Conservation (phyloP, 176 grass and related monocot species). For the Miscanthus lutarioriparius region DNA sequence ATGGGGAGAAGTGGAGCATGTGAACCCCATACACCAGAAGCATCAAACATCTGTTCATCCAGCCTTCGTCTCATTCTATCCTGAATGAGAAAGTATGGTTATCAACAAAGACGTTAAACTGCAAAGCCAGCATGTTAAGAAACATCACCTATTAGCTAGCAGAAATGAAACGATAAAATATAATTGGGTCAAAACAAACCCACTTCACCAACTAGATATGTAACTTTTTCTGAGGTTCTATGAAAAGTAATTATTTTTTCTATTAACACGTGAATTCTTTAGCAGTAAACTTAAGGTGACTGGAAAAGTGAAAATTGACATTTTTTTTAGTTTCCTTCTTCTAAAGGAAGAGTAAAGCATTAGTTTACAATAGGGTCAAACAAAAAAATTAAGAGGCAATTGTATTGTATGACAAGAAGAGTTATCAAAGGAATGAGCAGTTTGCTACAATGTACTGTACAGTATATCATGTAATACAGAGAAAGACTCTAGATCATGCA, state of each 20-base stretch:
- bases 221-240: background rate
- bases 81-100: constrained; percentile 28
- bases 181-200: background rate
- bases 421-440: background rate
- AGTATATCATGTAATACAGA: background rate
- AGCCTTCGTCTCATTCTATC: constrained; percentile 46
- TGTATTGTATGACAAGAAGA: background rate
- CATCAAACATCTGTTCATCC: constrained; percentile 45
- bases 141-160: background rate
- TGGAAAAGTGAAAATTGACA: background rate
- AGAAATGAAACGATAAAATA: background rate
- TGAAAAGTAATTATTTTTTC: constrained; percentile 10
- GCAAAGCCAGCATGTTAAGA: background rate
- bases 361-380: background rate
- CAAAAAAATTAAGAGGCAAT: background rate
- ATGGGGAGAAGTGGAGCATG: constrained; percentile 45
- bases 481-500: background rate
- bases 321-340: too few relatives aligned
- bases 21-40: constrained; percentile 40
- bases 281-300: constrained; percentile 12
- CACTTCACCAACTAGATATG: background rate
- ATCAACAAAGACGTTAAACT: constrained; percentile 6
- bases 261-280: background rate
- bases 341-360: background rate
- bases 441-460: background rate